These are phyloP conservation scores for Ceratonia siliqua DNA, from an alignment of 306 rosid species.

Conservation along the genomic window DNA sequence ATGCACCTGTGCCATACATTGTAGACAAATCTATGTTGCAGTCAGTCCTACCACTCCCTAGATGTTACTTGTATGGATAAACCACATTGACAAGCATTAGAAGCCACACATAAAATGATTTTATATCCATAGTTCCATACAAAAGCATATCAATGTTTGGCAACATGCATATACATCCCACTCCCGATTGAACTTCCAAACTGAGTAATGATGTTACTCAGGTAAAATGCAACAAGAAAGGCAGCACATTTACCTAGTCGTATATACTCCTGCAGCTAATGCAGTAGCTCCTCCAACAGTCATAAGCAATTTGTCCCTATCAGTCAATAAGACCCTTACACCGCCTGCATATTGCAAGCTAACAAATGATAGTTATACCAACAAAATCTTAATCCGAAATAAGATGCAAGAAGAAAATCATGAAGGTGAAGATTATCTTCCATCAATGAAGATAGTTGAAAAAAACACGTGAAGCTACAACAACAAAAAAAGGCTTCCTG, in stretches of 20 bases:
- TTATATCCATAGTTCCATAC: slow-evolving; percentile 8
- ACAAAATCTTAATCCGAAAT: slow-evolving; percentile 16
- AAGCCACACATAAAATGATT: slow-evolving; percentile 12
- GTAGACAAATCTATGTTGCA: slow-evolving; percentile 8
- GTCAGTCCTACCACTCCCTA: slow-evolving; percentile 4
- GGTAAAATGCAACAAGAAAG: slow-evolving; percentile 25
- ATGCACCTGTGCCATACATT: slow-evolving; percentile 11
- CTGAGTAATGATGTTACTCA: slow-evolving; percentile 3
- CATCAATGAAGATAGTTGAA: slow-evolving; percentile 5
- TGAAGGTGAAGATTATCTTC: slow-evolving; percentile 8
- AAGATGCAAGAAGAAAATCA: slow-evolving; percentile 4
- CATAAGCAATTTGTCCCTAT: slow-evolving; percentile 88
- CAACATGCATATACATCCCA: slow-evolving; percentile 18
- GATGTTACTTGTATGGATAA: background rate
- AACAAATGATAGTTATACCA: slow-evolving; percentile 26
- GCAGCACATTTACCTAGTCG: slow-evolving; percentile 69
- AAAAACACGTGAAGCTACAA: slow-evolving; percentile 18
- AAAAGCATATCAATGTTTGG: background rate
- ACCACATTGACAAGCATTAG: background rate
- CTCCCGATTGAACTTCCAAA: slow-evolving; percentile 18
- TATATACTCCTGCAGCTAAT: slow-evolving; percentile 95
- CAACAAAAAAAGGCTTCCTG: background rate
- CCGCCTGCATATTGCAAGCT: slow-evolving; percentile 71
- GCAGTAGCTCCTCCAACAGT: slow-evolving; percentile 99
- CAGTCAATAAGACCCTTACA: slow-evolving; percentile 75